Conservation (phyloP, 1,284 basidiomycete genomes). For the Marasmius fiardii region DNA sequence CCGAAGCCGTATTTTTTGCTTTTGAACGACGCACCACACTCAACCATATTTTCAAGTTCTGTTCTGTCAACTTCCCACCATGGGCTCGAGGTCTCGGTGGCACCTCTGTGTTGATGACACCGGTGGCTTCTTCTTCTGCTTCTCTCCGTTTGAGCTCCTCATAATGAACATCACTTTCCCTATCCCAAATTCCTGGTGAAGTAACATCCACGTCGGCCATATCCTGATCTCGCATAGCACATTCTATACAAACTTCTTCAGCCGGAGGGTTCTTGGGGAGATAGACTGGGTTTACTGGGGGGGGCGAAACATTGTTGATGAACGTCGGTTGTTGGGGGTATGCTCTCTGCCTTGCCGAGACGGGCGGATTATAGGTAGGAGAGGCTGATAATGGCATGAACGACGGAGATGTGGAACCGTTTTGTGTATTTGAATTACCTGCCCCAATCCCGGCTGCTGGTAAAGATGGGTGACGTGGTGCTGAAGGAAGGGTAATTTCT, state of each 20-base stretch:
- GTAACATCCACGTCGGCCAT: slow-evolving; percentile 95
- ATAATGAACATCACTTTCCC: slow-evolving; percentile 82
- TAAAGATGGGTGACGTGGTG: slow-evolving; percentile 43
- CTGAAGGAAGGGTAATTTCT: slow-evolving; percentile 28
- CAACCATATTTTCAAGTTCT: slow-evolving; percentile 84
- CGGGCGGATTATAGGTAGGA: slow-evolving; percentile 54
- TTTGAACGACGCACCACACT: slow-evolving; percentile 61
- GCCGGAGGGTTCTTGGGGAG: slow-evolving; percentile 42
- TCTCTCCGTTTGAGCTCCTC: slow-evolving; percentile 80
- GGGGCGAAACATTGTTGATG: slow-evolving; percentile 51
- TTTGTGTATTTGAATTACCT: slow-evolving; percentile 24
- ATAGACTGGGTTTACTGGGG: slow-evolving; percentile 57
- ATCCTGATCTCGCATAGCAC: slow-evolving; percentile 98
- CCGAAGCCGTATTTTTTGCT: slow-evolving; percentile 9
- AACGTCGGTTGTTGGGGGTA: slow-evolving; percentile 76
- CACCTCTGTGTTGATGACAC: slow-evolving; percentile 41
- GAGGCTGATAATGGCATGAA: slow-evolving; percentile 55
- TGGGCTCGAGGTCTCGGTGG: slow-evolving; percentile 55
- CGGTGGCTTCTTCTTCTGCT: slow-evolving; percentile 58
- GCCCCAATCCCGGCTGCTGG: slow-evolving; percentile 37
- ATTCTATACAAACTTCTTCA: slow-evolving; percentile 93
- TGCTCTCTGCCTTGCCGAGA: slow-evolving; percentile 63
- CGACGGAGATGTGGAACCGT: slow-evolving; percentile 7
- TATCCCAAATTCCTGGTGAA: slow-evolving; percentile 86
- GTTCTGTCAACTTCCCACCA: slow-evolving; percentile 74